A percentile compares a stretch with the other conserved stretches of the same genome.
Evolutionary conservation across 371 early-diverging fungal species (phyloP).

Genomic region (Mortierella sp.): DNA sequence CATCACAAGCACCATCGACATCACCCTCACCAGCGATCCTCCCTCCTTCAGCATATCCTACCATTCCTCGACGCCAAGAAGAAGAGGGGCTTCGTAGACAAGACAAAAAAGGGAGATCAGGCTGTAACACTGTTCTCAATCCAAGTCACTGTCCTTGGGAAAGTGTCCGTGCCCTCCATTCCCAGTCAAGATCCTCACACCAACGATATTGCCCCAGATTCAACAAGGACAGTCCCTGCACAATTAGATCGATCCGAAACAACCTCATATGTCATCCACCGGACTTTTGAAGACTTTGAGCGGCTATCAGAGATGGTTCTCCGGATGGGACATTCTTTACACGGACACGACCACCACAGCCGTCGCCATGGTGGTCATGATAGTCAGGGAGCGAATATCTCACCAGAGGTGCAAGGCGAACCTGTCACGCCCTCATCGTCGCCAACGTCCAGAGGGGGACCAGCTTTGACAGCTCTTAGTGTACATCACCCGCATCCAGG

Average conservation of each 20-base stretch:
- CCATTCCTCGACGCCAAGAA: slow-evolving; percentile 18
- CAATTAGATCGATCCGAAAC: slow-evolving; percentile 36
- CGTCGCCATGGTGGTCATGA: slow-evolving; percentile 5
- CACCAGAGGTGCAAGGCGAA: neutral
- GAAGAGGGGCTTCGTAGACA: slow-evolving; percentile 1
- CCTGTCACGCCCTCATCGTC: neutral
- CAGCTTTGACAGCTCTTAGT: slow-evolving; percentile 14
- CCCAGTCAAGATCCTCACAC: neutral
- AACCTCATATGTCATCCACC: slow-evolving; percentile 46
- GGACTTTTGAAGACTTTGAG: slow-evolving; percentile 46
- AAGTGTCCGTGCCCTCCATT: slow-evolving; percentile 23
- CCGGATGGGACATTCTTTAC: slow-evolving; percentile 9
- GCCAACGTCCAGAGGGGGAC: no score
- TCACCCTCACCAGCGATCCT: slow-evolving; percentile 14
- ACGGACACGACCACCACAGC: neutral
- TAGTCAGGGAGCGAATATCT: neutral
- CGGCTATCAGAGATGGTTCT: slow-evolving; percentile 39
- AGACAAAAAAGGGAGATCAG: slow-evolving; percentile 13
- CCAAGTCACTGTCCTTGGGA: slow-evolving; percentile 44
- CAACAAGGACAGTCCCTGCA: slow-evolving; percentile 30
- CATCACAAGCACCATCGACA: slow-evolving; percentile 18
- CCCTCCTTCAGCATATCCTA: slow-evolving; percentile 7
- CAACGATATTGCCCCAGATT: neutral
- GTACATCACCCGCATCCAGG: slow-evolving; percentile 39
- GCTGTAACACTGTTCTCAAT: slow-evolving; percentile 39